A percentile compares a stretch with the other conserved stretches of the same genome.
Evolutionary conservation across 1,284 basidiomycete species (phyloP).

Genomic region (Porodaedalea pini): DNA sequence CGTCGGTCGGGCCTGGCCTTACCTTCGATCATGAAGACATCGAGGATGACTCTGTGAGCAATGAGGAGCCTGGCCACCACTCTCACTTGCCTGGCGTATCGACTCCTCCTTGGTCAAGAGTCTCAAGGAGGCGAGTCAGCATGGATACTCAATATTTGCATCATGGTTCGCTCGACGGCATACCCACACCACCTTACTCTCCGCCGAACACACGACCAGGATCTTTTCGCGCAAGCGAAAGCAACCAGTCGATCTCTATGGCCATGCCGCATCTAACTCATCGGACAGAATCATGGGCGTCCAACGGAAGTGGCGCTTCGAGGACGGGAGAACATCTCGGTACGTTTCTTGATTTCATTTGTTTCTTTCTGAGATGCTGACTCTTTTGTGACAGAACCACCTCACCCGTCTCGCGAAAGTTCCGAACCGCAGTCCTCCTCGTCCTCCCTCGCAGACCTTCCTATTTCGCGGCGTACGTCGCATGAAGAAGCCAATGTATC

Average conservation of each 20-base stretch:
- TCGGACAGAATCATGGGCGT: not conserved
- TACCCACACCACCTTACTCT: constrained; percentile 21
- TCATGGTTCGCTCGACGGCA: constrained; percentile 3
- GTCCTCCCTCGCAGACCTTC: constrained; percentile 7
- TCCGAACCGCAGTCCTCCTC: constrained; percentile 15
- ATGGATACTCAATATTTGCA: constrained; percentile 17
- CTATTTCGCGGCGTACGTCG: constrained; percentile 15
- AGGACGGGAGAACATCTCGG: not conserved
- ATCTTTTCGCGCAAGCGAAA: constrained; percentile 1
- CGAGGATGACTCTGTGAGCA: constrained; percentile 27
- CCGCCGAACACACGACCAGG: constrained; percentile 11
- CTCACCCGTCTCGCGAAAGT: constrained; percentile 2
- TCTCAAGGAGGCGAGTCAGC: constrained; percentile 15
- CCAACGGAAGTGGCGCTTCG: constrained; percentile 1
- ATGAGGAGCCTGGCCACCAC: constrained; percentile 9
- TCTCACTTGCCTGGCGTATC: constrained; percentile 10
- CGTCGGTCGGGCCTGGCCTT: constrained; percentile 79
- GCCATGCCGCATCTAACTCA: not conserved
- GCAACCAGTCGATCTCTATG: not conserved
- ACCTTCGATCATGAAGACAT: constrained; percentile 35
- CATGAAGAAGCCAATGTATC: constrained; percentile 4
- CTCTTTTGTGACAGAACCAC: not conserved
- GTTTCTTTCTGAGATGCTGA: not conserved
- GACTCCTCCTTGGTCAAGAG: constrained; percentile 17
- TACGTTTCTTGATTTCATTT: not conserved